Evolutionary conservation across 805 yeast species (phyloP), one percentile per base, ranked within the genome.

Genomic region (Metahyphopichia silvanorum): DNA sequence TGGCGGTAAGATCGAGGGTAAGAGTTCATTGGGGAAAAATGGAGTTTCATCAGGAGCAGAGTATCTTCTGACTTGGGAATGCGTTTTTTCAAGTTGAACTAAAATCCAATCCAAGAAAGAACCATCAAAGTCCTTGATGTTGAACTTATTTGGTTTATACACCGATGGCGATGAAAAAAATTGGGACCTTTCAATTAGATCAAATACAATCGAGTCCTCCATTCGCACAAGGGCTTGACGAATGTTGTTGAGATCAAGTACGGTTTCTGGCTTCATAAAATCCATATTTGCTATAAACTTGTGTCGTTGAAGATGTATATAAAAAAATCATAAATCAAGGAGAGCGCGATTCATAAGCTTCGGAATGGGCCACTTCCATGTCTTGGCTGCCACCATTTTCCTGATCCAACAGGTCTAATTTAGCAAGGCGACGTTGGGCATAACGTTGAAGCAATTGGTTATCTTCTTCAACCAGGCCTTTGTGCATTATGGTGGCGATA

Each of bases 171-270:
- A 79, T 19, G 74, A 73, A 46, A 69, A 79, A 53, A 86, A 91
- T 62, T 91, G 96, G 3, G 96, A 86, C 43, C 98, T 73, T 57
- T 93, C 98, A 39, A 93, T 89, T 45, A 93, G 75, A 36, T 82
- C 85, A 69, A 89, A 93, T 40, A 93, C 83, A 46, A 93, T 88
- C 5, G 97, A 85, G 59, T 93, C 98, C 54, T 93, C 98, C 96
- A 93, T 87, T 34, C 96, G 77, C 24, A 89, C 81, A 29, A 93
- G 69, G 12, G 86, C 83, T 39, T 76, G 79, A 41, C 98, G 78
- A 49, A 93, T 93, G 60, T 93, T 88, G 47, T 66, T 68, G 37
- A 93, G 66, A 49, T 87, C 76, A 31, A 93, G 71, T 5, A 86
- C 96, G 0, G 94, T 76, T 30, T 82, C 83, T 12, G 95, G 93